These are phyloP conservation scores for Boletus sp. DNA, from an alignment of 768 basidiomycete species.

Conservation along the genomic window DNA sequence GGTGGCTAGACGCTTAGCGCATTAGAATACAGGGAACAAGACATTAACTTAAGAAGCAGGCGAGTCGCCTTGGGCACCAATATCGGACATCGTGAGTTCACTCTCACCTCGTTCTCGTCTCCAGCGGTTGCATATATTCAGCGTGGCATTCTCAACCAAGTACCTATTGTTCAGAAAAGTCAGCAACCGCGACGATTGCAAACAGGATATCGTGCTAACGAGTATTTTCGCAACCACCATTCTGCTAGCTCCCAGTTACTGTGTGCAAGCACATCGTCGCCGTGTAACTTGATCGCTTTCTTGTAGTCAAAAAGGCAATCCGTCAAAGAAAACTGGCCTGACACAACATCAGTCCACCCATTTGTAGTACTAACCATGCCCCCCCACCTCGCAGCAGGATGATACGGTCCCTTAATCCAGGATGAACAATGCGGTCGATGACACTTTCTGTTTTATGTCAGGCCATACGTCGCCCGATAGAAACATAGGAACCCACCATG, in stretches of 20 bases:
- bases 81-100: slow-evolving; percentile 59
- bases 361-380: slow-evolving; percentile 16
- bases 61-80: slow-evolving; percentile 37
- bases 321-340: slow-evolving; percentile 75
- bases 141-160: slow-evolving; percentile 69
- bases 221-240: slow-evolving; percentile 77
- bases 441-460: slow-evolving; percentile 60
- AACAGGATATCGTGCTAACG: slow-evolving; percentile 39
- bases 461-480: not conserved
- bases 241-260: slow-evolving; percentile 88
- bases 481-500: slow-evolving; percentile 55
- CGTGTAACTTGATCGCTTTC: slow-evolving; percentile 69
- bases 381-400: slow-evolving; percentile 74
- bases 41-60: slow-evolving; percentile 19
- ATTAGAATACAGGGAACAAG: slow-evolving; percentile 8
- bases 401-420: slow-evolving; percentile 86
- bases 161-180: slow-evolving; percentile 45
- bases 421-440: slow-evolving; percentile 88
- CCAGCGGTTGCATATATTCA: slow-evolving; percentile 83
- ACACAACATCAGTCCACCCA: slow-evolving; percentile 4
- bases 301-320: slow-evolving; percentile 78
- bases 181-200: not conserved
- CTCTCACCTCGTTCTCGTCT: slow-evolving; percentile 75
- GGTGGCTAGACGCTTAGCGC: not conserved
- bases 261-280: slow-evolving; percentile 89